phyloP scores from a whole-genome alignment of 495 filamentous ascomycete species.

The Penicillium longicatenatum region DNA sequence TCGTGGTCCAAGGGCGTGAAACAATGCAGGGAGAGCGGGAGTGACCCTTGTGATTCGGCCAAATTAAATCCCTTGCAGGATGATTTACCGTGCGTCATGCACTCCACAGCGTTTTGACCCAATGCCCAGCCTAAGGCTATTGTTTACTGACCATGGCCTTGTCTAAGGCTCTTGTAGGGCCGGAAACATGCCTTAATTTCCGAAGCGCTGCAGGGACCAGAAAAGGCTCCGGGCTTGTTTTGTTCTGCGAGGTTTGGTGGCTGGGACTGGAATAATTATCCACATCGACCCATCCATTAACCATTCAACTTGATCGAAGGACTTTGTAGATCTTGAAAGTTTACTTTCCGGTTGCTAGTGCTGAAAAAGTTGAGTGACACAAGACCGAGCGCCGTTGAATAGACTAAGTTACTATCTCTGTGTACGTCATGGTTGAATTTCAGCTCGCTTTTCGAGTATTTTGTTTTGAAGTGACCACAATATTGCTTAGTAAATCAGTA shows the following conservation, averaged over 20 bases:
- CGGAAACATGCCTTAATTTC: slow-evolving; percentile 24
- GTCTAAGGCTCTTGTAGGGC: not conserved
- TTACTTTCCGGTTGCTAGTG: not conserved
- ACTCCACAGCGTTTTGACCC: slow-evolving; percentile 12
- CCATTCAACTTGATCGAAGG: not conserved
- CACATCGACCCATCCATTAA: not conserved
- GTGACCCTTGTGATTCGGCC: slow-evolving; percentile 9
- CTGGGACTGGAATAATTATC: not conserved
- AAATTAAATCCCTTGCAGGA: slow-evolving; percentile 23
- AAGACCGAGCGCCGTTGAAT: too few relatives aligned
- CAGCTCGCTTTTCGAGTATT: not conserved
- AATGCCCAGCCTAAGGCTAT: not conserved
- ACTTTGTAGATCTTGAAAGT: not conserved
- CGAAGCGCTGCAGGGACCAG: slow-evolving; percentile 13
- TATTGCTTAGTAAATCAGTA: not conserved
- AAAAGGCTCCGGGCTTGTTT: slow-evolving; percentile 4
- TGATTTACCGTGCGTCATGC: slow-evolving; percentile 14
- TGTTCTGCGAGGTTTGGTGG: not conserved
- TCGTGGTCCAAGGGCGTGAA: slow-evolving; percentile 18
- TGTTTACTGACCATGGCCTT: not conserved
- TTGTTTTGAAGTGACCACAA: not conserved
- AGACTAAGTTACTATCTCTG: not conserved
- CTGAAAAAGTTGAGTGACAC: too few relatives aligned
- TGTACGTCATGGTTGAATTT: not conserved
- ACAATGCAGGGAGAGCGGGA: slow-evolving; percentile 27